A percentile compares a stretch with the other conserved stretches of the same genome.
phyloP scores from a whole-genome alignment of 202 grass and related monocot species.

The Hordeum pubiflorum region DNA sequence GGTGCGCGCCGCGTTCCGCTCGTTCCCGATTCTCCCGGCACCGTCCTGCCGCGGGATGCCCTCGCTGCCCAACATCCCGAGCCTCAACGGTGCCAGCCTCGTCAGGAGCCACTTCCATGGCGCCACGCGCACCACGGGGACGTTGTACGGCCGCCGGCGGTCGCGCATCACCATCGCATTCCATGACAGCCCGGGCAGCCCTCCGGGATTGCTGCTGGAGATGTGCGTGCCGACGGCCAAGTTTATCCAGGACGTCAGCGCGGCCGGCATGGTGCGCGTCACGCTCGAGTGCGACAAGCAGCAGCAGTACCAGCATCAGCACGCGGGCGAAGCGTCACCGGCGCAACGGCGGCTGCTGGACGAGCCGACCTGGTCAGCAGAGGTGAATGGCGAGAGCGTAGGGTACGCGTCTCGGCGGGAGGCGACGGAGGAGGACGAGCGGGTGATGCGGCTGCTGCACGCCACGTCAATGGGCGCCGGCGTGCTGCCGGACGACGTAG shows the following conservation, averaged over 20 bases:
- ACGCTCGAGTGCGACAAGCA: conserved; percentile 85
- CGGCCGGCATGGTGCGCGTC: conserved; percentile 54
- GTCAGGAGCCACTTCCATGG: conserved; percentile 41
- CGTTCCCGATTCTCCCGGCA: conserved; percentile 57
- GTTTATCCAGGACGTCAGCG: conserved; percentile 88
- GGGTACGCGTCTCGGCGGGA: conserved; percentile 61
- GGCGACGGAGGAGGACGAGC: conserved; percentile 49
- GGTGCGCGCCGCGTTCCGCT: conserved; percentile 65
- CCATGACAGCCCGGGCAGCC: conserved; percentile 55
- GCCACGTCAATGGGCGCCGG: conserved; percentile 85
- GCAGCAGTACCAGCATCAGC: neutral
- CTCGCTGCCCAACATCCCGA: conserved; percentile 26
- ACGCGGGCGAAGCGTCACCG: neutral
- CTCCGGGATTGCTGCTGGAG: conserved; percentile 56
- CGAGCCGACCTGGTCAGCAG: conserved; percentile 61
- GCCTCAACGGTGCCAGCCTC: neutral
- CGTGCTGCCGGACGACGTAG: conserved; percentile 67
- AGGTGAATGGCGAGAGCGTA: conserved; percentile 71
- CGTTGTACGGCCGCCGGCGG: conserved; percentile 60
- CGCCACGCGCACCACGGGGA: conserved; percentile 57
- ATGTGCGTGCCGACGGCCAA: conserved; percentile 57
- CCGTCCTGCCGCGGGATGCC: conserved; percentile 43
- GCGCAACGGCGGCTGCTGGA: conserved; percentile 32
- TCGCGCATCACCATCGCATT: conserved; percentile 72
- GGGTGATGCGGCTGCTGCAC: conserved; percentile 67